Conservation (phyloP, 2,329 filamentous ascomycete genomes). For the Xylaria sp. region DNA sequence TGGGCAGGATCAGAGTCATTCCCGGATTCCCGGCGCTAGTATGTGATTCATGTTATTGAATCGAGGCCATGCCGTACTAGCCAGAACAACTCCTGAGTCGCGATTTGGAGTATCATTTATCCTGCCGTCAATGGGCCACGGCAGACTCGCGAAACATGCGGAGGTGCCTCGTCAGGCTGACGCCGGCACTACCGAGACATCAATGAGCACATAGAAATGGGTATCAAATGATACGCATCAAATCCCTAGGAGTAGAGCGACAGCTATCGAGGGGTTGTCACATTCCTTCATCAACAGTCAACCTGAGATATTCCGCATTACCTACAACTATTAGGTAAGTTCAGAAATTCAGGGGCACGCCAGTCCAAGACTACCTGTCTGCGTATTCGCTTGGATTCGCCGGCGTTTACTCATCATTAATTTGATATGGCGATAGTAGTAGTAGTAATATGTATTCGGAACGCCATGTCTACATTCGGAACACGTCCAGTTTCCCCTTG, state of each 20-base stretch:
- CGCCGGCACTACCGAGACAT: neutral
- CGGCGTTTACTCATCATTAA: too few species aligned
- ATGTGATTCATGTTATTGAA: neutral
- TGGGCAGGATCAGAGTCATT: neutral
- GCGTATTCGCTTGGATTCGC: too few species aligned
- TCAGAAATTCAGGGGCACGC: too few species aligned
- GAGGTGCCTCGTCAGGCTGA: neutral
- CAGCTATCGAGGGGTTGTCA: too few species aligned
- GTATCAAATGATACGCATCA: neutral
- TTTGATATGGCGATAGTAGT: too few species aligned
- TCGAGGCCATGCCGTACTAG: neutral
- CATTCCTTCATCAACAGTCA: too few species aligned
- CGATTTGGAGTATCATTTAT: neutral
- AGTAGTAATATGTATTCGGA: too few species aligned
- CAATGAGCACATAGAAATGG: neutral
- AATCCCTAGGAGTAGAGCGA: neutral
- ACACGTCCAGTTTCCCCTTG: conserved; percentile 37
- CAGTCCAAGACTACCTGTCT: too few species aligned
- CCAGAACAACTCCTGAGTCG: neutral
- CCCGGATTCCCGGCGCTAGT: neutral
- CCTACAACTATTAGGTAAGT: too few species aligned
- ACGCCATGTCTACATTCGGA: conserved; percentile 21
- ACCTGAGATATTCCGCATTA: too few species aligned
- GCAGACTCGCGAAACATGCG: neutral
- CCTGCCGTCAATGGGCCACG: neutral